Evolutionary conservation across 441 rosid genomes (phyloP).

Genomic region (Eugenia klotzschiana): DNA sequence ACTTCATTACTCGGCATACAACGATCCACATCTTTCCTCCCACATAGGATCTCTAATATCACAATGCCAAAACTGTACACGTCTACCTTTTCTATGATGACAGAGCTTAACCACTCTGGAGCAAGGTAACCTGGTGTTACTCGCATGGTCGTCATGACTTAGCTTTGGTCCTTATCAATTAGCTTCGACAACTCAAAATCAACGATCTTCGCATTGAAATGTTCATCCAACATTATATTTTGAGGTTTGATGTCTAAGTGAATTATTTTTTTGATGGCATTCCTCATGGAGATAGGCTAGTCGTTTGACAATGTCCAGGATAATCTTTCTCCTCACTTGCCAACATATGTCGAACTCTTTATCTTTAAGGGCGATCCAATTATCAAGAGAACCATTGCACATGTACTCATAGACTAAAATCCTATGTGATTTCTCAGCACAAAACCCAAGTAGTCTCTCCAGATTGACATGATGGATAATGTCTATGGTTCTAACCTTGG

Average conservation of each 20-base stretch:
- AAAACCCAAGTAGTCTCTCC: background rate
- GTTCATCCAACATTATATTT: background rate
- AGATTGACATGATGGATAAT: background rate
- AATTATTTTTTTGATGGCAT: background rate
- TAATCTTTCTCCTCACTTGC: background rate
- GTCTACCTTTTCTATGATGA: constrained; percentile 18
- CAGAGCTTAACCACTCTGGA: constrained; percentile 13
- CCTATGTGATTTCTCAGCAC: background rate
- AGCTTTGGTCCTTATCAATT: background rate
- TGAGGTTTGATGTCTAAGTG: background rate
- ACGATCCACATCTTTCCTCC: constrained; percentile 7
- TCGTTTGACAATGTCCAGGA: background rate
- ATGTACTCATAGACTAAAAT: background rate
- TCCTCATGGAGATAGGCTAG: background rate
- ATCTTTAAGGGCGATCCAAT: background rate
- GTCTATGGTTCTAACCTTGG: background rate
- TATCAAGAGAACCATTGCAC: background rate
- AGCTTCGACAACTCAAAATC: background rate
- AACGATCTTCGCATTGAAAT: background rate
- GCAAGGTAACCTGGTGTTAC: background rate
- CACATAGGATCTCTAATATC: constrained; percentile 12
- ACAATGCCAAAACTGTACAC: constrained; percentile 21
- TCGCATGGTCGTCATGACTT: background rate
- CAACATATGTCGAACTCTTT: background rate
- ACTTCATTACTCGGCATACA: background rate